These are phyloP conservation scores for Pinus tabuliformis DNA, from an alignment of 75 land plant genomes.

Conservation along the genomic window DNA sequence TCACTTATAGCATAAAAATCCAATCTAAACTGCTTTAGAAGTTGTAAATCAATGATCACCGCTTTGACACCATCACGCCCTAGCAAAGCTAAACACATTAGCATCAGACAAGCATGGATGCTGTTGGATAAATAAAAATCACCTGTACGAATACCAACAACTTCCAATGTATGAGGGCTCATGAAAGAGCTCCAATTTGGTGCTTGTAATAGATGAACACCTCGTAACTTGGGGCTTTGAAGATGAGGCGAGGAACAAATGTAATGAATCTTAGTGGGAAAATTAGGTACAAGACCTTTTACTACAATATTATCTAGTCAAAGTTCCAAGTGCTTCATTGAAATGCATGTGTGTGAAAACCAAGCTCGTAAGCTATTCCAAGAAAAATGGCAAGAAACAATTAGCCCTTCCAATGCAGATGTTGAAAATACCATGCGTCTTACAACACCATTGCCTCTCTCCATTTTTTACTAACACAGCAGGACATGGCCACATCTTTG, in stretches of 20 bases:
- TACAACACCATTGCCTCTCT: too few relatives aligned
- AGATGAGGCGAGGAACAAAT: conserved; percentile 28
- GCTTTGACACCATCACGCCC: too few relatives aligned
- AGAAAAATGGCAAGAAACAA: too few relatives aligned
- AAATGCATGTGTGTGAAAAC: conserved; percentile 21
- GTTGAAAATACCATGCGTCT: too few relatives aligned
- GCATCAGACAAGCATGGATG: too few relatives aligned
- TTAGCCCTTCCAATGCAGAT: too few relatives aligned
- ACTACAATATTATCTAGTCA: conserved; percentile 59
- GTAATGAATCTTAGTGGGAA: conserved; percentile 40
- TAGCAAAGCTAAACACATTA: conserved; percentile 10
- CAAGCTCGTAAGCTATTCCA: conserved; percentile 48
- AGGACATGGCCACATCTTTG: conserved; percentile 54
- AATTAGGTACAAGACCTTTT: too few relatives aligned
- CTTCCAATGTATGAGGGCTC: too few relatives aligned
- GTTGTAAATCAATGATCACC: conserved; percentile 9
- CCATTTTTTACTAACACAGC: too few relatives aligned
- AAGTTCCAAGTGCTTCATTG: conserved; percentile 62
- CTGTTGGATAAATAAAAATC: conserved; percentile 10
- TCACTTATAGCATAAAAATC: too few relatives aligned
- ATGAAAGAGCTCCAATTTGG: conserved; percentile 10
- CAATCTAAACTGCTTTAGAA: conserved; percentile 13
- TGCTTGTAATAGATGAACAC: conserved; percentile 6
- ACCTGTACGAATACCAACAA: too few relatives aligned
- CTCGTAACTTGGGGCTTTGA: conserved; percentile 52